Percentiles rank a stretch among this genome's conserved stretches.
Conservation (phyloP, 345 rosid genomes). For the Sisymbrium irio region DNA sequence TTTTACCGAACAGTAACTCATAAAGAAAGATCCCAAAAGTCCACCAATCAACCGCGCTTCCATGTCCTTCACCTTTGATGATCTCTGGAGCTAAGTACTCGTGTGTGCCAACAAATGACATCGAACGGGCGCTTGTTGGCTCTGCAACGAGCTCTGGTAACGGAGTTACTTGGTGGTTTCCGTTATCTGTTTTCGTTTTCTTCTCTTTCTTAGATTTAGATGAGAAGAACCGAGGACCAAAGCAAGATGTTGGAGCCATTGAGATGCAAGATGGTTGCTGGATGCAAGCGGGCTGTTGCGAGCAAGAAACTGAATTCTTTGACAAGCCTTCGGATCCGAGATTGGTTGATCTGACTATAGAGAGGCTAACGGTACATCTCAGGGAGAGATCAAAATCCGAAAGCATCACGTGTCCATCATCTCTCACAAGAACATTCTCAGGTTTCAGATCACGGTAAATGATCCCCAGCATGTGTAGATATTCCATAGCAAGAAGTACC, state of each 20-base stretch:
- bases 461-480: slow-evolving; percentile 87
- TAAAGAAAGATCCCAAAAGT: slow-evolving; percentile 79
- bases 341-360: slow-evolving; percentile 50
- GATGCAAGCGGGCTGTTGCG: slow-evolving; percentile 55
- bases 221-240: slow-evolving; percentile 55
- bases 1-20: slow-evolving; percentile 75
- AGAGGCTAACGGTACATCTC: slow-evolving; percentile 58
- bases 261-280: slow-evolving; percentile 60
- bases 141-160: slow-evolving; percentile 88
- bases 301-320: slow-evolving; percentile 54
- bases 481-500: slow-evolving; percentile 78
- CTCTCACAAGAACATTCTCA: slow-evolving; percentile 87
- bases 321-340: slow-evolving; percentile 46
- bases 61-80: slow-evolving; percentile 85
- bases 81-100: slow-evolving; percentile 91
- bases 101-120: slow-evolving; percentile 91
- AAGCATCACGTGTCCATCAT: slow-evolving; percentile 88
- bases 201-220: slow-evolving; percentile 53
- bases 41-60: slow-evolving; percentile 94
- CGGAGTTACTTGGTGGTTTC: slow-evolving; percentile 69
- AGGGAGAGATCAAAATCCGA: slow-evolving; percentile 88
- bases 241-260: slow-evolving; percentile 59
- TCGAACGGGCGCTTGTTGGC: slow-evolving; percentile 86
- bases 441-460: slow-evolving; percentile 86
- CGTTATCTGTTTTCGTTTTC: slow-evolving; percentile 49